These are phyloP conservation scores for Durio zibethinus DNA, from an alignment of 345 rosid species.

Conservation along the genomic window DNA sequence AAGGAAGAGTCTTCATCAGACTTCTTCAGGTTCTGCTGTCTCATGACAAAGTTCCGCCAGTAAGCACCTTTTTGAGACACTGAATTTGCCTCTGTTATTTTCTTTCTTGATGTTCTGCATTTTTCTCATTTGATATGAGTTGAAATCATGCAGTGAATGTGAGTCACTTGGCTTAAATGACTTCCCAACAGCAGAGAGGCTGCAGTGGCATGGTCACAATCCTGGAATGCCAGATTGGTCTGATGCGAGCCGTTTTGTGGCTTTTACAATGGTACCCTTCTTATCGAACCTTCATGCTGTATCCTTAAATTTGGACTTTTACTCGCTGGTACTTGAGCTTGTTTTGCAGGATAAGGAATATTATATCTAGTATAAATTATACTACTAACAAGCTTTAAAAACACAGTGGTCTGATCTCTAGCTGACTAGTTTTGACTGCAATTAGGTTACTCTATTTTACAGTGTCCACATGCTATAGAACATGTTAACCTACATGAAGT, in stretches of 20 bases:
- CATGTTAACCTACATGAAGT: neutral
- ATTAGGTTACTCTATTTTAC: neutral
- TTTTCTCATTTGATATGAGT: neutral
- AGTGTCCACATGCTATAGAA: neutral
- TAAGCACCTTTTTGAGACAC: slow-evolving; percentile 30
- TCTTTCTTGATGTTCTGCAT: neutral
- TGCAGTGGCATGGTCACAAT: slow-evolving; percentile 89
- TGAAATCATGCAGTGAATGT: slow-evolving; percentile 61
- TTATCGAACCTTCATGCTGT: neutral
- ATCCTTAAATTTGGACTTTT: neutral
- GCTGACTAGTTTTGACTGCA: neutral
- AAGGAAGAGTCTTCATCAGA: slow-evolving; percentile 77
- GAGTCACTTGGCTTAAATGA: slow-evolving; percentile 78
- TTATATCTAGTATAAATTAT: neutral
- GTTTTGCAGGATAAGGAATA: neutral
- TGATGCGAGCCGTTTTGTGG: slow-evolving; percentile 84
- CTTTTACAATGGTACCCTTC: slow-evolving; percentile 69
- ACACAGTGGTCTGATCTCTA: neutral
- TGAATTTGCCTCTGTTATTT: neutral
- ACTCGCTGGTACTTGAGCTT: neutral
- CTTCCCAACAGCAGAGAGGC: slow-evolving; percentile 86
- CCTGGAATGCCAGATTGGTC: slow-evolving; percentile 89
- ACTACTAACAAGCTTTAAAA: neutral
- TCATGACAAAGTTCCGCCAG: slow-evolving; percentile 78
- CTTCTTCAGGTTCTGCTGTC: slow-evolving; percentile 76